These are phyloP conservation scores for Bretschneidera sinensis DNA, from an alignment of 345 rosid species.

Conservation along the genomic window DNA sequence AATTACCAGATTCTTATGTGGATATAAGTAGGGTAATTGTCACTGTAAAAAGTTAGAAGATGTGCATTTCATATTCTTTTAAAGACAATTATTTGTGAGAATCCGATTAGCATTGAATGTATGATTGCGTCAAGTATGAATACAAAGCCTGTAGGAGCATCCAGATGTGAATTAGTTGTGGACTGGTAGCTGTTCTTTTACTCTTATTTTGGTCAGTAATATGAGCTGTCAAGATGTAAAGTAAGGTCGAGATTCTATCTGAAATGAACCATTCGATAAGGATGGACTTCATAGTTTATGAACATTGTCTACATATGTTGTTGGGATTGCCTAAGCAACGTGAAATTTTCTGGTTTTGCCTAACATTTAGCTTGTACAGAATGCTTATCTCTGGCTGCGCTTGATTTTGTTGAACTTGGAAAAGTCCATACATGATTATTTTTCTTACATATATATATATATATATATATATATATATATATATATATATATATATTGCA, in stretches of 20 bases:
- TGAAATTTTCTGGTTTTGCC: constrained; percentile 13
- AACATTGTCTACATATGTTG: background rate
- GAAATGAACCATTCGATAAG: background rate
- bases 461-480: background rate
- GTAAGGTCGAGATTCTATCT: background rate
- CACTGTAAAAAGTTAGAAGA: background rate
- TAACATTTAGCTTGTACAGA: constrained; percentile 9
- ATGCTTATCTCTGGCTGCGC: background rate
- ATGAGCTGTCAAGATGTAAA: background rate
- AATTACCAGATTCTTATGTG: background rate
- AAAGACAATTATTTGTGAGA: background rate
- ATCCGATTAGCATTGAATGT: background rate
- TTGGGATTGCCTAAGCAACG: background rate
- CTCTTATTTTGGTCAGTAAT: background rate
- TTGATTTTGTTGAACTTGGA: constrained; percentile 5
- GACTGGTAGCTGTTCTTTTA: constrained; percentile 26
- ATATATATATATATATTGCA: constrained; percentile 1
- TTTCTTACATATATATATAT: background rate
- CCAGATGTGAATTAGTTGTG: constrained; percentile 14
- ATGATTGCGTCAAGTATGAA: too few species aligned
- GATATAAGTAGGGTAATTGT: too few species aligned
- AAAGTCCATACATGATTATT: background rate
- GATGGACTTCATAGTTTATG: background rate
- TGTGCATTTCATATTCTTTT: background rate
- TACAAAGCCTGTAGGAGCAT: background rate